Evolutionary conservation across 805 yeast genomes (phyloP).

Genomic region (Kockiozyma suomiensis): DNA sequence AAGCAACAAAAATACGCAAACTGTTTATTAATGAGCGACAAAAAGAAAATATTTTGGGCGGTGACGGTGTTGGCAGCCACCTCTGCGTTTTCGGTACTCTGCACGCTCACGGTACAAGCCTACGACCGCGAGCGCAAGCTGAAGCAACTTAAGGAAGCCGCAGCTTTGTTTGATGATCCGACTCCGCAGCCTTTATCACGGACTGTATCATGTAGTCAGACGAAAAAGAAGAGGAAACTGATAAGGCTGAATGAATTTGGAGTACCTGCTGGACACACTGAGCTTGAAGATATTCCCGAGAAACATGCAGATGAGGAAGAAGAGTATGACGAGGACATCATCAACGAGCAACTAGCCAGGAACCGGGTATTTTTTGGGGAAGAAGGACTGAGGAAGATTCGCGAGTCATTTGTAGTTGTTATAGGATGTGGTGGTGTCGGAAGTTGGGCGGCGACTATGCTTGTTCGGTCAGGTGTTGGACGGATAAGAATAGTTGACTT

Average conservation of each 20-base stretch:
- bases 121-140: constrained; percentile 19
- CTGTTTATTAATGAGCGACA: not conserved
- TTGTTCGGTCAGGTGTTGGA: constrained; percentile 87
- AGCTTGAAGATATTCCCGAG: constrained; percentile 1
- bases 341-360: constrained; percentile 89
- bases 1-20: not conserved
- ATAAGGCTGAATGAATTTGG: constrained; percentile 19
- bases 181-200: constrained; percentile 12
- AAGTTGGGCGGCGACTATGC: constrained; percentile 90
- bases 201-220: not conserved
- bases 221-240: constrained; percentile 2
- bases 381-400: constrained; percentile 74
- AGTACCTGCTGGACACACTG: constrained; percentile 12
- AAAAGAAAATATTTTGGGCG: not conserved
- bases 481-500: constrained; percentile 82
- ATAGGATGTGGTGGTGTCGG: constrained; percentile 99
- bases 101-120: constrained; percentile 16
- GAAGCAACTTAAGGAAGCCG: constrained; percentile 9
- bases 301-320: not conserved
- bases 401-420: constrained; percentile 72
- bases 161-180: not conserved
- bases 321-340: constrained; percentile 51
- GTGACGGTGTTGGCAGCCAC: constrained; percentile 18
- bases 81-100: constrained; percentile 22
- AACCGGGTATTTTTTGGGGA: constrained; percentile 91